Base-by-base conservation (phyloP, 1,139 yeast species). In the Sugiyamaella pinicola region DNA sequence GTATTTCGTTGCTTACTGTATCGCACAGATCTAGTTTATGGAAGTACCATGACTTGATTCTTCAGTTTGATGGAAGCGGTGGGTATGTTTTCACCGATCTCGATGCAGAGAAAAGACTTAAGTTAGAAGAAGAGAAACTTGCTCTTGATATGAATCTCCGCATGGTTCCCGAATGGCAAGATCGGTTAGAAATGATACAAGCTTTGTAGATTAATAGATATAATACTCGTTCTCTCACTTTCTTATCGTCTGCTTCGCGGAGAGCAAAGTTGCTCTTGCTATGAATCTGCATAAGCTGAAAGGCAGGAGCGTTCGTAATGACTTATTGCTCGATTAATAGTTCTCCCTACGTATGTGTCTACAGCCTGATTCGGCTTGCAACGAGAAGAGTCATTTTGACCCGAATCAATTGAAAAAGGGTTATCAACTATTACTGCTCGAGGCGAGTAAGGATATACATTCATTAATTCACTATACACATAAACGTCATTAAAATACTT, bases 1-100 rank as follows among this genome's bases (percentile, higher is more conserved):
- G 90, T 0, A 89, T 90, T 54, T 87, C 97, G 0, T 78, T 91
- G 34, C 74, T 91, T 48, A 88, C 96, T 0, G 98, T 91, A 13
- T 93, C 96, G 47, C 97, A 91, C 70, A 78, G 97, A 61, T 85
- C 96, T 3, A 88, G 95, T 10, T 74, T 91, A 60, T 91, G 97
- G 97, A 88, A 87, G 69, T 91, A 89, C 75, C 98, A 91, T 69
- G 82, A 85, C 58, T 79, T 81, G 64, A 80, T 91, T 56, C 75
- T 91, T 58, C 91, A 89, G 69, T 89, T 90, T 67, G 93, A 86
- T 65, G 95, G 95, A 15, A 82, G 84, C 64, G 95, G 95, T 1
- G 83, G 84, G 3, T 87, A 85, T 64, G 77, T 76, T 55, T 87
- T 86, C 67, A 85, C 86, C 6, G 75, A 78, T 58, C 76, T 87